Base-by-base conservation (phyloP, 2,329 filamentous ascomycete species). In the Diaporthe sp. region DNA sequence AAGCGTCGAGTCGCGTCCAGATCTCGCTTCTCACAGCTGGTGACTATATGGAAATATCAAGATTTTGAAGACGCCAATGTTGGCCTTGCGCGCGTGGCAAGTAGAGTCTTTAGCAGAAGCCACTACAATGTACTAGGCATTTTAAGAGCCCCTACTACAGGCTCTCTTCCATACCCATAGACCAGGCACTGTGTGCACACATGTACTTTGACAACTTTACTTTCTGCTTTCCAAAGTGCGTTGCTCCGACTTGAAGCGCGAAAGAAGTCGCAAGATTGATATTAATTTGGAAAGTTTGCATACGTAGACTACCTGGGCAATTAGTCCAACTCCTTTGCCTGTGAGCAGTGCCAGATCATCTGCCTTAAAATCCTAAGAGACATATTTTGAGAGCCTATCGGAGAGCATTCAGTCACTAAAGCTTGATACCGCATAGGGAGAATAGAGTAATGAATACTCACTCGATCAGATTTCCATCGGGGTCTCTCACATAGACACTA, bases 381-480 rank as follows among this genome's bases (percentile, higher is more conserved):
- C 39, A 63, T 63, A 63, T 22, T 47, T 63, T 30, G 59, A 63
- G 39, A 63, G 59, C 39, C 59, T 63, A 8, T n/a, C 3, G 8
- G 9, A 44, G 32, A 63, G 7, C 19, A 22, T 19, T 63, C 6
- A 63, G 59, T 27, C 25, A 13, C 7, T 19, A 12, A 30, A 22
- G 27, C 3, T 47, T 13, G 27, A 3, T 3, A 56, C 25, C 8
- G 17, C 6, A 25, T 25, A 19, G 5, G 25, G 17, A 15, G 9
- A 32, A 25, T 15, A 25, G 63, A 25, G 42, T 37, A 22, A 15
- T 35, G 55, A 39, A 25, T 8, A 83, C 88, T 79, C 78, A 92
- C 90, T 92, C 90, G 53, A 92, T 86, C 76, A 92, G 77, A 79
- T 92, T 92, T 7, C 87, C 88, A 81, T 92, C 91, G 2, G 89